A percentile compares a stretch with the other conserved stretches of the same genome.
Conservation (phyloP, 495 filamentous ascomycete species). For the Penicillium lividum region DNA sequence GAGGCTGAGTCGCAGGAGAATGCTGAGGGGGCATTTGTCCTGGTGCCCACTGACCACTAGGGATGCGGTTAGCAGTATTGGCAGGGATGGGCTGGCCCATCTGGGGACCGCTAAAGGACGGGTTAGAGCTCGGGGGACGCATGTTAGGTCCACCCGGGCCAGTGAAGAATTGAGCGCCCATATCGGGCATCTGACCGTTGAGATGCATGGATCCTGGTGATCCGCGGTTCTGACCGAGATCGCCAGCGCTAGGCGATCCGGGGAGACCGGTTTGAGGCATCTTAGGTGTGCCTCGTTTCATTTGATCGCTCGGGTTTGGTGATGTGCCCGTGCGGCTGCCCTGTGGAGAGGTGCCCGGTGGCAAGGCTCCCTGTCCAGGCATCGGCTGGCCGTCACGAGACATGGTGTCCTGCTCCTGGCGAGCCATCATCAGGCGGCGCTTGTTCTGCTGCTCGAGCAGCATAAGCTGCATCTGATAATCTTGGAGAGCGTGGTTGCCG, state of each 20-base stretch:
- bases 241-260: conserved; percentile 80
- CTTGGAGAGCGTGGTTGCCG: conserved; percentile 92
- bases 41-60: conserved; percentile 57
- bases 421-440: conserved; percentile 93
- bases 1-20: conserved; percentile 52
- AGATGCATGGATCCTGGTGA: conserved; percentile 85
- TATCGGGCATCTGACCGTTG: conserved; percentile 66
- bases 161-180: conserved; percentile 58
- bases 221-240: conserved; percentile 71
- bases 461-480: conserved; percentile 99
- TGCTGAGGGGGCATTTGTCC: conserved; percentile 63
- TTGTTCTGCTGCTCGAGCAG: conserved; percentile 98
- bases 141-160: conserved; percentile 66
- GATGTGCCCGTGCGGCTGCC: conserved; percentile 80
- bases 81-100: conserved; percentile 63
- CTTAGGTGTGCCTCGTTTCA: conserved; percentile 88
- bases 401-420: conserved; percentile 89
- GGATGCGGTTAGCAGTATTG: conserved; percentile 50
- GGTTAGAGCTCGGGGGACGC: conserved; percentile 86
- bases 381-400: conserved; percentile 61
- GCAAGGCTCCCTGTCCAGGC: conserved; percentile 55
- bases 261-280: conserved; percentile 73
- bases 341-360: conserved; percentile 76
- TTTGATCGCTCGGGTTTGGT: conserved; percentile 84
- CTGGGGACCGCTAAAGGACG: conserved; percentile 63